A percentile compares a stretch with the other conserved stretches of the same genome.
Conservation (phyloP, 176 grass and related monocot species). For the Oryza rufipogon region DNA sequence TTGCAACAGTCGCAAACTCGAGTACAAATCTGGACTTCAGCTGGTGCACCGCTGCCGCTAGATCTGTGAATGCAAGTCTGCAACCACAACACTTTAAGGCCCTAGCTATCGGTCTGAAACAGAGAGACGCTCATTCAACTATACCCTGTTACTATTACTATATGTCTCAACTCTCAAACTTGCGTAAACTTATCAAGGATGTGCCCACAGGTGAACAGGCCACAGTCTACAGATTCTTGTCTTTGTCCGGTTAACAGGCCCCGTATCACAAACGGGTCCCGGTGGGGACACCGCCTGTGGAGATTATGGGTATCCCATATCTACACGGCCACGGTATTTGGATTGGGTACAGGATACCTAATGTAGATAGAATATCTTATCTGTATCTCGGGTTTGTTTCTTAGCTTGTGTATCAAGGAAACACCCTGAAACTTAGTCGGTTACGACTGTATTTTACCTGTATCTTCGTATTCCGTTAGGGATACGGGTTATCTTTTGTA, state of each 20-base stretch:
- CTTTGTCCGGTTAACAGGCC: neutral
- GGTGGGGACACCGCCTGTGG: no score
- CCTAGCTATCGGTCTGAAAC: neutral
- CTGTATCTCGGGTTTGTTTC: no score
- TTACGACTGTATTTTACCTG: no score
- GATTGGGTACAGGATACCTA: no score
- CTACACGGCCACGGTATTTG: no score
- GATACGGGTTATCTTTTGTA: no score
- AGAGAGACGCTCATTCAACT: neutral
- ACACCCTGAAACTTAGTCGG: no score
- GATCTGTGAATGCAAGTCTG: neutral
- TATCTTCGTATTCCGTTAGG: no score
- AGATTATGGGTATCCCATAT: no score
- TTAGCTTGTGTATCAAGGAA: no score
- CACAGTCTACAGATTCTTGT: neutral
- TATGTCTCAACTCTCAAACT: neutral
- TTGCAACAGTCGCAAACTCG: slow-evolving; percentile 9
- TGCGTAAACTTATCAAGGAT: neutral
- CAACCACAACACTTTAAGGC: neutral
- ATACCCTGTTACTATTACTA: neutral
- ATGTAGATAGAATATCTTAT: no score
- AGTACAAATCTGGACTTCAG: neutral
- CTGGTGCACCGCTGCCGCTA: neutral
- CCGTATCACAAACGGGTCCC: neutral
- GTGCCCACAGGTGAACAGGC: neutral